These are phyloP conservation scores for Trametes gibbosa DNA, from an alignment of 768 basidiomycete genomes.

Conservation along the genomic window DNA sequence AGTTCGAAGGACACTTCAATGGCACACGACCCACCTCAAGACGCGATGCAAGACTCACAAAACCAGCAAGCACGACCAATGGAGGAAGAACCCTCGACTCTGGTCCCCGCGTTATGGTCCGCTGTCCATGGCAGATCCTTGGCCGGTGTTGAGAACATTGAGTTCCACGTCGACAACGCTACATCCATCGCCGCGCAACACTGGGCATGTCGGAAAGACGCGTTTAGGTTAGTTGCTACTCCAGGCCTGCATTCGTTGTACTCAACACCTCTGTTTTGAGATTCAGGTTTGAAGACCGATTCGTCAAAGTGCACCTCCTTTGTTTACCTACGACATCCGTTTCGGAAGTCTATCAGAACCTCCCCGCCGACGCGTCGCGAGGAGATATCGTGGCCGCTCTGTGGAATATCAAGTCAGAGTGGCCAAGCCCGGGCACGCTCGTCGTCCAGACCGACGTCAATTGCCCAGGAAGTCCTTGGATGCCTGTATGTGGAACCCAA, in stretches of 20 bases:
- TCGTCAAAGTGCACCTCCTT: conserved; percentile 18
- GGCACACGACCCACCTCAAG: background rate
- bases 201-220: conserved; percentile 14
- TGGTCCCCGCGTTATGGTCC: conserved; percentile 20
- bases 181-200: conserved; percentile 10
- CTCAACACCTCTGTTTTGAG: background rate
- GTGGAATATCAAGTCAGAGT: conserved; percentile 17
- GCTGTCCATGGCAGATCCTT: conserved; percentile 5
- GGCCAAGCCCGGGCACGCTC: conserved; percentile 20
- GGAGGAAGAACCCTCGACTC: background rate
- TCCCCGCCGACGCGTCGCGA: conserved; percentile 2
- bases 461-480: background rate
- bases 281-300: conserved; percentile 2
- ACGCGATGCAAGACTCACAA: background rate
- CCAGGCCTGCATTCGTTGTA: no score
- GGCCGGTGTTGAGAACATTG: conserved; percentile 7
- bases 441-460: conserved; percentile 11
- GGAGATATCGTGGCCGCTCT: conserved; percentile 13
- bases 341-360: conserved; percentile 2
- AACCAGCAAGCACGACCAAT: background rate
- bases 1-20: background rate
- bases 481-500: conserved; percentile 7
- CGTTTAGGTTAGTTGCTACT: background rate
- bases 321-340: conserved; percentile 19
- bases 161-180: conserved; percentile 21